Percentiles rank a stretch among this genome's conserved stretches.
Evolutionary conservation across 1,139 yeast species (phyloP).

Genomic region (Scheffersomyces illinoinensis): DNA sequence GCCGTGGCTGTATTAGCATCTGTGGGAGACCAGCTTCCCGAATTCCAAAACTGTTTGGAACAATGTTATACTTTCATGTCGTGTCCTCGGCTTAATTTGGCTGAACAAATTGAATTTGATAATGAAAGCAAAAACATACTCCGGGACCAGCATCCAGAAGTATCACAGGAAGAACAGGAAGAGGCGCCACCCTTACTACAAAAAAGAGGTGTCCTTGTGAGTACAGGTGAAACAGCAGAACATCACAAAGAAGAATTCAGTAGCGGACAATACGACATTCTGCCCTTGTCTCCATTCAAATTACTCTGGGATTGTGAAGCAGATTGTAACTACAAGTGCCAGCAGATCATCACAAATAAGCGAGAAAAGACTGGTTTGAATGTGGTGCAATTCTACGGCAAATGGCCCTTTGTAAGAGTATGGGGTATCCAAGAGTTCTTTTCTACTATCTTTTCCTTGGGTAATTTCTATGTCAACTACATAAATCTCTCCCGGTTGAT

Average conservation of each 20-base stretch:
- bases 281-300: conserved; percentile 4
- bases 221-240: conserved; percentile 3
- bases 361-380: conserved; percentile 20
- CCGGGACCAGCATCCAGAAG: background rate
- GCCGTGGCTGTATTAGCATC: conserved; percentile 8
- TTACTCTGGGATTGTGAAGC: conserved; percentile 38
- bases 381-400: conserved; percentile 46
- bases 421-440: conserved; percentile 42
- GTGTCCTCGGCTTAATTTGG: conserved; percentile 10
- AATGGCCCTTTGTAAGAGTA: conserved; percentile 46
- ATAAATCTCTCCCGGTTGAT: conserved; percentile 28
- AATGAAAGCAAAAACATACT: background rate
- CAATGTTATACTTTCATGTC: conserved; percentile 13
- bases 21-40: conserved; percentile 18
- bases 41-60: conserved; percentile 12
- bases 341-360: conserved; percentile 33
- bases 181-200: background rate
- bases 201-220: background rate
- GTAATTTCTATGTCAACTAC: conserved; percentile 40
- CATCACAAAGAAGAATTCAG: conserved; percentile 4
- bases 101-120: conserved; percentile 6
- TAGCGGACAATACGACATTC: conserved; percentile 6
- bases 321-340: conserved; percentile 47
- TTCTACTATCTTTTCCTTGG: conserved; percentile 38
- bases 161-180: background rate